Base-by-base conservation (phyloP, 2,329 filamentous ascomycete genomes). In the Claviceps digitariae region DNA sequence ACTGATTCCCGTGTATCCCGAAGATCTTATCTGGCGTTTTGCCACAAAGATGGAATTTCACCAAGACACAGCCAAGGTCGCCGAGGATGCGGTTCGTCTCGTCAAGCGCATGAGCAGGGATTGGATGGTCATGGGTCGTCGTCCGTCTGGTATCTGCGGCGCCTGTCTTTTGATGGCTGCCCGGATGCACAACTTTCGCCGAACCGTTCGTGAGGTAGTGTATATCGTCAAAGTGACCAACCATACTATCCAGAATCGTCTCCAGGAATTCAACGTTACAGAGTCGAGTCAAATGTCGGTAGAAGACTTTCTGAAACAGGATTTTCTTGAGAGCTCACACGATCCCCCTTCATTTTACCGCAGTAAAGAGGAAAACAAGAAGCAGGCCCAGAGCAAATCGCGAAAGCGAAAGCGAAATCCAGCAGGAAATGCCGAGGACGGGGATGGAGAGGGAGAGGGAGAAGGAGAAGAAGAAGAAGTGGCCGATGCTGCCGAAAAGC, bases 181-280 rank as follows among this genome's bases (percentile, higher is more conserved):
- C 9, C 86, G 93, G 51, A 97, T 97, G 86, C 95, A 96, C 77
- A 97, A 97, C 68, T 98, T 94, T 65, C 86, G 91, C 46, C 84
- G 93, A 20, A 95, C 90, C 0, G 83, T 95, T 13, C 82, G 90
- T 31, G 93, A 98, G 69, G 87, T 98, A 9, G 91, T 97, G n/a
- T 97, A 95, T 66, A 87, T 96, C 40, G 91, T 96, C 66, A 97
- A 96, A 66, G 90, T 97, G 50, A 94, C 90, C 44, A 94, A 94
- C 59, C 80, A 89, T 56, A 98, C 93, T 8, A 89, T 98, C 56
- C 86, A 90, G 63, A 88, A 91, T 65, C 89, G 93, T 57, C 73
- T 98, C 10, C 84, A 90, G 59, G 93, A 98, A 64, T 98, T 97
- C 70, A 89, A 87, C 58, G 79, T 84, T 34, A 95, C 91, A 0